A percentile compares a stretch with the other conserved stretches of the same genome.
phyloP scores from a whole-genome alignment of 2,329 filamentous ascomycete species.

The Colletotrichum sp. region DNA sequence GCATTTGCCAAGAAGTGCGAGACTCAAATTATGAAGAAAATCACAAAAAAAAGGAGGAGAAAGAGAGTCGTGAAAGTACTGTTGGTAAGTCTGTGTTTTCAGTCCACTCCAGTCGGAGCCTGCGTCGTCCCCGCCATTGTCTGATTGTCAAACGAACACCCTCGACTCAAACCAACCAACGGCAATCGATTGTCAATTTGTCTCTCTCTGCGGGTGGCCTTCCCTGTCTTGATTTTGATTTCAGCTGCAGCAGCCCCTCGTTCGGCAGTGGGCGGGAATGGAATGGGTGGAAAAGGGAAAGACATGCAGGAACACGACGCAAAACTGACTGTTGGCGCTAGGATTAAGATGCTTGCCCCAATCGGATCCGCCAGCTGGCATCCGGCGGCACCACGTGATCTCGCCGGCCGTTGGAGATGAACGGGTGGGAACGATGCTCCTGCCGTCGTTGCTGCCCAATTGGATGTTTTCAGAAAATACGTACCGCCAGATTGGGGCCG shows the following conservation, averaged over 20 bases:
- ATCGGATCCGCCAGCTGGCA: not conserved
- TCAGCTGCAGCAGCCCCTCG: not conserved
- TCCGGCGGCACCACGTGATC: not conserved
- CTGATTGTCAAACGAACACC: not conserved
- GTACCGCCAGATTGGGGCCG: not conserved
- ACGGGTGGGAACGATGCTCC: not conserved
- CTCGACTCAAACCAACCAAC: not conserved
- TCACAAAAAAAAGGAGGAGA: not conserved
- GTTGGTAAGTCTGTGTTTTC: not conserved
- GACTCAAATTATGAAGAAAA: not conserved
- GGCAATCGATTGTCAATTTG: not conserved
- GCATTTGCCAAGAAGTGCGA: not conserved
- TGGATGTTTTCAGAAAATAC: not conserved
- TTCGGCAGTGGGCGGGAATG: not conserved
- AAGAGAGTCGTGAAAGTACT: not conserved
- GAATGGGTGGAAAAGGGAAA: not conserved
- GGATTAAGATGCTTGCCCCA: not conserved
- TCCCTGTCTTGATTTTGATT: not conserved
- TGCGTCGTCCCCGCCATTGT: not conserved
- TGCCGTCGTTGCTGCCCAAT: not conserved
- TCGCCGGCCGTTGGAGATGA: not conserved
- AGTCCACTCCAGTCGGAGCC: not conserved
- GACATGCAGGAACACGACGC: not conserved
- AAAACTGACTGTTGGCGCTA: not conserved
- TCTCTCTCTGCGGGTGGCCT: too few relatives aligned